These are phyloP conservation scores for Plantago coronopus DNA, from an alignment of 305 asterid species.

Conservation along the genomic window DNA sequence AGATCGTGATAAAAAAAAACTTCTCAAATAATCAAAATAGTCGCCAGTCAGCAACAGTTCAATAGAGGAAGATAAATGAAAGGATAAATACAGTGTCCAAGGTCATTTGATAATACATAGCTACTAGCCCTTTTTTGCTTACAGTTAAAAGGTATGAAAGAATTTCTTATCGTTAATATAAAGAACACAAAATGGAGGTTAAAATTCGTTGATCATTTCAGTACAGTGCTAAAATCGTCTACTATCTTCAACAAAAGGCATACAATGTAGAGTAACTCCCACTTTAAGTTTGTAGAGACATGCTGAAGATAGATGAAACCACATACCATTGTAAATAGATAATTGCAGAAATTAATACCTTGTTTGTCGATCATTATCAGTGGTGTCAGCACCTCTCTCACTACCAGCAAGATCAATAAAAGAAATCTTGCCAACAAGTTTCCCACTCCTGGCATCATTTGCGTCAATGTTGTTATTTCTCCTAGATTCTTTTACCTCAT, in stretches of 20 bases:
- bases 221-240: too few relatives aligned
- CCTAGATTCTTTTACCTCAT: conserved; percentile 76
- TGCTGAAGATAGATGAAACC: conserved; percentile 12
- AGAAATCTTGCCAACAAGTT: conserved; percentile 63
- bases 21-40: too few relatives aligned
- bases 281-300: not conserved
- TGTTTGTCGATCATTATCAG: conserved; percentile 88
- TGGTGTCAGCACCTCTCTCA: conserved; percentile 99
- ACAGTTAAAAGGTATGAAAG: too few relatives aligned
- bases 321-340: conserved; percentile 8
- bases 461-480: conserved; percentile 59
- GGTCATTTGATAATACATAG: too few relatives aligned
- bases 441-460: conserved; percentile 64
- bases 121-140: too few relatives aligned
- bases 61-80: too few relatives aligned
- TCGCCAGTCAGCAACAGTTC: too few relatives aligned
- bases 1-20: too few relatives aligned
- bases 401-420: conserved; percentile 94
- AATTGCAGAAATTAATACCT: conserved; percentile 41
- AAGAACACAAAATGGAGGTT: too few relatives aligned
- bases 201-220: too few relatives aligned
- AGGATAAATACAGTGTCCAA: too few relatives aligned
- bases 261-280: not conserved
- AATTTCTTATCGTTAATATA: too few relatives aligned
- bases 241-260: not conserved